phyloP scores from a whole-genome alignment of 2,329 filamentous ascomycete genomes.

The Penicillium psychrosexuale region DNA sequence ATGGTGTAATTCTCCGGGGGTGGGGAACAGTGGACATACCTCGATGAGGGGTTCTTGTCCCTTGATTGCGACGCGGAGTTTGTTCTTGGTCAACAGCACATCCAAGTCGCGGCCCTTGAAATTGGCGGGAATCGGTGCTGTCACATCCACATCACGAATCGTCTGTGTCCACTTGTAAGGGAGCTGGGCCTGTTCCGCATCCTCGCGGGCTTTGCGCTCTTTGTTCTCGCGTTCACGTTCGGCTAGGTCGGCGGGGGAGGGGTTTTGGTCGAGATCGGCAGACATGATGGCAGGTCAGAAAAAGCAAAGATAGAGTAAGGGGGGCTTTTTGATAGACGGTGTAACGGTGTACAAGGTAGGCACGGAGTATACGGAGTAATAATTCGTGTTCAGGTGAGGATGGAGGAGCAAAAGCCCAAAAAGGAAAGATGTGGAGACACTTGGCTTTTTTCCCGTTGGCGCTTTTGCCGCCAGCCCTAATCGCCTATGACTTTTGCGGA shows the following conservation, averaged over 20 bases:
- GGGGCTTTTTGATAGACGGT: not conserved
- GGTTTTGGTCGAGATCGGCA: constrained; percentile 30
- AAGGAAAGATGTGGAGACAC: constrained; percentile 1
- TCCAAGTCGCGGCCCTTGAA: constrained; percentile 80
- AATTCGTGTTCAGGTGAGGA: not conserved
- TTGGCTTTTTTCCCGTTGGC: constrained; percentile 5
- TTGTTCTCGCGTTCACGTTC: constrained; percentile 56
- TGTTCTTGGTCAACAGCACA: constrained; percentile 75
- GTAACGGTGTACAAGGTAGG: not conserved
- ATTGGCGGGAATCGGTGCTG: constrained; percentile 73
- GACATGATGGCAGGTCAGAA: constrained; percentile 26
- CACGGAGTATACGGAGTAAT: not conserved
- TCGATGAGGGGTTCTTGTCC: constrained; percentile 81
- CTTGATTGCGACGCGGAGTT: constrained; percentile 77
- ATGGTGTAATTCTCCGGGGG: not conserved
- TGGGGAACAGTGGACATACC: constrained; percentile 48
- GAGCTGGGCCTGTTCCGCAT: constrained; percentile 80
- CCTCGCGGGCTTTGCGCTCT: constrained; percentile 67
- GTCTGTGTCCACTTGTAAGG: constrained; percentile 98
- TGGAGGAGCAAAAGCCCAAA: not conserved
- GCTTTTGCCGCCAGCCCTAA: constrained; percentile 11
- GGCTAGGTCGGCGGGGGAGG: constrained; percentile 33
- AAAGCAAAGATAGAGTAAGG: not conserved
- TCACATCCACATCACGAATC: constrained; percentile 82
- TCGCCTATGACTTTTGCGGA: not conserved